Evolutionary conservation across 176 grass and related monocot genomes (phyloP), one percentile per base, ranked within the genome.

Genomic region (Aegilops longissima): DNA sequence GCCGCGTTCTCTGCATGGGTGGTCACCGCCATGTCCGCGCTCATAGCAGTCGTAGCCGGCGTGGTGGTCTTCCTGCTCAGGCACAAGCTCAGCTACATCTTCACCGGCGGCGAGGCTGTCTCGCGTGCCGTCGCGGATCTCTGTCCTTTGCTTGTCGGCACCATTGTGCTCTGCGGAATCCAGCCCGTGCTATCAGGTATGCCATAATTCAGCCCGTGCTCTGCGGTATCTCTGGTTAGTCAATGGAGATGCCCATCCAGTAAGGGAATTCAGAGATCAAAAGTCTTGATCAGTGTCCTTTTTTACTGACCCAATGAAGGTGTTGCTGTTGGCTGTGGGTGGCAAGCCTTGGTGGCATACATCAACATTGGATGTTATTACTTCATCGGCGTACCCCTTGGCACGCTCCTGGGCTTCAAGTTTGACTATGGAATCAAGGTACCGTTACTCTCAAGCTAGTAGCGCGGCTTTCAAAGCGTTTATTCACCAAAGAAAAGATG

Each of bases 361-460:
- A 93, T 98, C 42, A 98, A 98, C 85, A 91, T 98, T 23, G 96
- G 81, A 52, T 94, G 91, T 86, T 98, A 95, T 69, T 98, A 98
- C 61, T 88, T 97, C 77, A 92, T 97, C 6, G 95, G 92, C 84
- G 8, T 97, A 8, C 92, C 95, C 42, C 61, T 94, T 45, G 95
- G 92, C 39, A 54, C 65, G 52, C 80, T 97, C 45, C 83, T 97
- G 1, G 92, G 95, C 66, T 97, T 97, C 87, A 94, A 94, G 83
- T 87, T 88, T 85, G 74, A 71, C 23, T 90, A 82, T 35, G 92
- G 95, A 58, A 83, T 92, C 6, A 95, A 95, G 95, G 95, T 97
- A 78, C 9, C 4, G 18, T 67, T 62, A 42, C 29, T 62, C 49
- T 47, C 44, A 47, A 34, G 12, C 20, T 49, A 38, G 25, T 6